Percentiles rank a stretch among this genome's conserved stretches.
Evolutionary conservation across 228 moss, liverwort and hornwort genomes (phyloP).

Genomic region (Sphagnum fallax): DNA sequence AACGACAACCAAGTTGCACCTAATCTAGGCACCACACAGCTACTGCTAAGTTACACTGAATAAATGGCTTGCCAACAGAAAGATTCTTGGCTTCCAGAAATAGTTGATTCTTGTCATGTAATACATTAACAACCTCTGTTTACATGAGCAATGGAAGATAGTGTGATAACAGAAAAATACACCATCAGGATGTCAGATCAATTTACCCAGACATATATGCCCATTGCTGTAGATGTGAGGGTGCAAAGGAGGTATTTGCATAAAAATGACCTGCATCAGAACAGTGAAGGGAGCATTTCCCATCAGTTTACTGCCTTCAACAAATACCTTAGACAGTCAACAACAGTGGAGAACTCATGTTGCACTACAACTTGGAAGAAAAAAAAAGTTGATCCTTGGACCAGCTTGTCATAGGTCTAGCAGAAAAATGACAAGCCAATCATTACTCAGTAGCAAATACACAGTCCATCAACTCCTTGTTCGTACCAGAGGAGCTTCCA

Average conservation of each 20-base stretch:
- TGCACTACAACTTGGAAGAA: background rate
- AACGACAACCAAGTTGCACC: no score
- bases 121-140: background rate
- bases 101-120: background rate
- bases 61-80: background rate
- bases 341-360: background rate
- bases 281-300: background rate
- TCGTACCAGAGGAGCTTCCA: constrained; percentile 97
- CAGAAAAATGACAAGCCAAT: background rate
- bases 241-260: constrained; percentile 92
- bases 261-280: constrained; percentile 76
- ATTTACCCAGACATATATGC: constrained; percentile 95
- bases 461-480: background rate
- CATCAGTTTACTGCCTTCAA: constrained; percentile 1
- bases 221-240: constrained; percentile 99
- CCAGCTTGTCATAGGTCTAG: background rate
- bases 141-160: background rate
- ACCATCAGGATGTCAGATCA: background rate
- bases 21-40: no score
- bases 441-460: background rate
- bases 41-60: no score
- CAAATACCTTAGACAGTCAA: background rate
- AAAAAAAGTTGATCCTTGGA: background rate
- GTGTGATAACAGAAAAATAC: background rate
- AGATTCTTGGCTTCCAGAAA: background rate